A percentile compares a stretch with the other conserved stretches of the same genome.
These are phyloP conservation scores for Leptodontidium sp. DNA, from an alignment of 2,329 filamentous ascomycete species.

Conservation along the genomic window DNA sequence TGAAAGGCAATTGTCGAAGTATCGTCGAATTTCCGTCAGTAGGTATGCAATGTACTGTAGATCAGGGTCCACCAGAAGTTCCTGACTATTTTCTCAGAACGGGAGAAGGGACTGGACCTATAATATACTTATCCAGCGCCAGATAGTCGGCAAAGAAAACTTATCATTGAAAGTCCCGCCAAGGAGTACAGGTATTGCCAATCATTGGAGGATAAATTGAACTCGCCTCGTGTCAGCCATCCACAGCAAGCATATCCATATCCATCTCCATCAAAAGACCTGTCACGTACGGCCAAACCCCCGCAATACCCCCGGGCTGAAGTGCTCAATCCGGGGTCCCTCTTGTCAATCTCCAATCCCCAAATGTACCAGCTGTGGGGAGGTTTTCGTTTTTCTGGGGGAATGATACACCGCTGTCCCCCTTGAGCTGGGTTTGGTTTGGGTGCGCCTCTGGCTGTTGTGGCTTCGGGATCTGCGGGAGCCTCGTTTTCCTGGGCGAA, in stretches of 20 bases:
- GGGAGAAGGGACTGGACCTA: neutral
- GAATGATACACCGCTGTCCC: conserved; percentile 15
- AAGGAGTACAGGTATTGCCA: too few relatives aligned
- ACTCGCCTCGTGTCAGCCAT: conserved; percentile 5
- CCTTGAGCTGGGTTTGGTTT: neutral
- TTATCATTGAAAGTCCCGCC: too few relatives aligned
- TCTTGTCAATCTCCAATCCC: neutral
- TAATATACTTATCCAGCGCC: neutral
- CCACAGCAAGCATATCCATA: too few relatives aligned
- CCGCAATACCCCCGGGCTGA: conserved; percentile 5
- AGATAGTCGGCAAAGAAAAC: neutral
- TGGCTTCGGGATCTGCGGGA: neutral
- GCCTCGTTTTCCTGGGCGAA: conserved; percentile 6
- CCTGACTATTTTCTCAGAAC: neutral
- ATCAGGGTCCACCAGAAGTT: neutral
- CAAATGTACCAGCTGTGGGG: conserved; percentile 11
- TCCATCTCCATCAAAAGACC: neutral
- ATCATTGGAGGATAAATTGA: conserved; percentile 21
- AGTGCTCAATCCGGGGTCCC: neutral
- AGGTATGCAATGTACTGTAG: neutral
- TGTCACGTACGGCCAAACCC: neutral
- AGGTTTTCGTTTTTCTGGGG: conserved; percentile 17
- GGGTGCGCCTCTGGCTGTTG: too few relatives aligned
- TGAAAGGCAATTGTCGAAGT: too few relatives aligned
- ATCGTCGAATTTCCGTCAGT: too few relatives aligned